Evolutionary conservation across 345 rosid species (phyloP), one percentile per base, ranked within the genome.

Genomic region (Dimocarpus longan): DNA sequence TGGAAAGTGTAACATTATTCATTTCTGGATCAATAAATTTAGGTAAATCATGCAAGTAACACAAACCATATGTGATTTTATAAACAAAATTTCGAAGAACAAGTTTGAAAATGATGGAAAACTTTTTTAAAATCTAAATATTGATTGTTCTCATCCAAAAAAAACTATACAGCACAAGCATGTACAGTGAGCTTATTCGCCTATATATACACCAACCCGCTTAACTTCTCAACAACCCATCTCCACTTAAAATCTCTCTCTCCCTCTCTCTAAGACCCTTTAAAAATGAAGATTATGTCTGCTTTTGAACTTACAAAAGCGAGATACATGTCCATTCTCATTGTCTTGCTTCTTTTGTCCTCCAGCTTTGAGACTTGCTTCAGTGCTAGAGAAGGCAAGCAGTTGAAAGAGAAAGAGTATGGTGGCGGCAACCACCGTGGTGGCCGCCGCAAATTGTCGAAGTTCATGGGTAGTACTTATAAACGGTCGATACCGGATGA

Each of bases 301-400:
- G 71, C 18, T 50, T 79, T 76, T 72, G 80, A 73, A 71, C 66
- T 73, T 16, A 80, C 76, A 60, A 7, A 60, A 60, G 65, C 16
- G 79, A 78, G 72, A 40, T 68, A 77, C 52, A 22, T 86, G 28
- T 71, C 28, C 37, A 26, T 77, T 70, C 77, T 85, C 72, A 67
- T 83, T 56, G 80, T 79, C 75, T 18, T 86, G 67, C 80, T 83
- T 67, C 57, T 89, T 54, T 70, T 76, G 80, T 78, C 82, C 65
- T 71, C 76, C 2, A 82, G 82, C 63, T 76, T 86, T 46, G 82
- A 78, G 69, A 78, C 84, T 42, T 87, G 90, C 81, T n/a, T 22
- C 24, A 81, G 80, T 26, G 93, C 89, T 60, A 90, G 92, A 75
- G 81, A 84, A 76, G 83, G 83, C 82, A 87, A 80, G 71, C 79